Conservation (phyloP, 1,284 basidiomycete species). For the Boletus subluridellus region DNA sequence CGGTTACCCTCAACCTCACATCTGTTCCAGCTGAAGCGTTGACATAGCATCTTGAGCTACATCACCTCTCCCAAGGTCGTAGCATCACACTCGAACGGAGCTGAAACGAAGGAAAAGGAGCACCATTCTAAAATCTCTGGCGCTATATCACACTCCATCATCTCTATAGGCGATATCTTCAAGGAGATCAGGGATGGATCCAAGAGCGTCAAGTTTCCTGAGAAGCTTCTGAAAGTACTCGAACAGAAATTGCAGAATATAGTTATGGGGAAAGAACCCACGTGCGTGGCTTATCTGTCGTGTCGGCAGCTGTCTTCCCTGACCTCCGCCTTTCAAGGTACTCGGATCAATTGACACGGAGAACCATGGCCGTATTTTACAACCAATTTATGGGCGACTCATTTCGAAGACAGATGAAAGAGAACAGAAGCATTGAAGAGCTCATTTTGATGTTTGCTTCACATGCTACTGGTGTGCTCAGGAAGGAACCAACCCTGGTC, state of each 20-base stretch:
- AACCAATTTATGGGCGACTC: constrained; percentile 80
- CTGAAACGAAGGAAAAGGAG: constrained; percentile 52
- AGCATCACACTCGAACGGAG: constrained; percentile 38
- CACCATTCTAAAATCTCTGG: constrained; percentile 59
- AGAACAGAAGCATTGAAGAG: constrained; percentile 95
- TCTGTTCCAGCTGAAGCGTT: constrained; percentile 14
- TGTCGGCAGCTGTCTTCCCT: neutral
- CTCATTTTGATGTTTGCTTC: constrained; percentile 95
- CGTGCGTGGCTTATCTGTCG: constrained; percentile 50
- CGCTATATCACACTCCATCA: constrained; percentile 67
- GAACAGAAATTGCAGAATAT: constrained; percentile 85
- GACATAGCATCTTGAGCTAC: constrained; percentile 60
- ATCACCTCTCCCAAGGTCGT: constrained; percentile 62
- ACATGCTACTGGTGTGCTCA: constrained; percentile 77
- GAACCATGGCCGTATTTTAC: constrained; percentile 89
- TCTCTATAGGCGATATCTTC: constrained; percentile 81
- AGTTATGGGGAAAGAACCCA: constrained; percentile 85
- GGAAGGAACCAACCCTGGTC: constrained; percentile 76
- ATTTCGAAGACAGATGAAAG: constrained; percentile 88
- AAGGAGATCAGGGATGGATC: constrained; percentile 70
- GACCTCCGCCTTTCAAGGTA: constrained; percentile 50
- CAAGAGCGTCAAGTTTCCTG: constrained; percentile 87
- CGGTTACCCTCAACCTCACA: constrained; percentile 3
- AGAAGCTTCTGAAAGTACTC: constrained; percentile 85
- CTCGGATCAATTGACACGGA: constrained; percentile 80